Evolutionary conservation across 495 filamentous ascomycete genomes (phyloP).

Genomic region (Penicillium maclennaniae): DNA sequence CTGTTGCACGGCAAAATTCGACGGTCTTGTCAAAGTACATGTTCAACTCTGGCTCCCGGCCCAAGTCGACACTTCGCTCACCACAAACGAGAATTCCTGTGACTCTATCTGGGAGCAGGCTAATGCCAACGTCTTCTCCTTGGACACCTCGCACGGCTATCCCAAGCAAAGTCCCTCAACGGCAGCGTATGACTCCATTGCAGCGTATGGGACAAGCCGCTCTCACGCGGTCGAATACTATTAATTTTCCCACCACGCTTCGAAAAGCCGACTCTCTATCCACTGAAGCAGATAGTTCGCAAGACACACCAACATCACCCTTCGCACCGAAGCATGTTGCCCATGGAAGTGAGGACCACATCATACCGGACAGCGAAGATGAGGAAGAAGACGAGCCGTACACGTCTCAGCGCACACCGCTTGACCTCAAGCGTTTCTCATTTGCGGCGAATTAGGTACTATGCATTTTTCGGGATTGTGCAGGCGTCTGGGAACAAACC

Average conservation of each 20-base stretch:
- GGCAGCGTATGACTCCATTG: slow-evolving; percentile 42
- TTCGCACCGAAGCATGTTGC: neutral
- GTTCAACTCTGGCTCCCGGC: slow-evolving; percentile 19
- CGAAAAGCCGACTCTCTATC: slow-evolving; percentile 9
- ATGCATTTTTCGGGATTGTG: slow-evolving; percentile 10
- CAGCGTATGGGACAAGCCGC: slow-evolving; percentile 47
- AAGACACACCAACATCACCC: slow-evolving; percentile 3
- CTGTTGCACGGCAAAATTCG: slow-evolving; percentile 37
- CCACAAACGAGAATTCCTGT: slow-evolving; percentile 13
- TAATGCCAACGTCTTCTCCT: slow-evolving; percentile 3
- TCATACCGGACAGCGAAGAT: slow-evolving; percentile 67
- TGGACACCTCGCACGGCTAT: slow-evolving; percentile 5
- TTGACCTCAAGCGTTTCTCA: slow-evolving; percentile 53
- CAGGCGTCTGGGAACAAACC: slow-evolving; percentile 17
- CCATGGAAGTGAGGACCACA: slow-evolving; percentile 72
- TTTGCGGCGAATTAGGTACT: slow-evolving; percentile 38
- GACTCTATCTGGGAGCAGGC: slow-evolving; percentile 6
- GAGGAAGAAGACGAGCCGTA: slow-evolving; percentile 49
- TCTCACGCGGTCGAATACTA: slow-evolving; percentile 39
- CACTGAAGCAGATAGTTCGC: slow-evolving; percentile 5
- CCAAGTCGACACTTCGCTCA: slow-evolving; percentile 1
- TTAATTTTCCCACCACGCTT: slow-evolving; percentile 28
- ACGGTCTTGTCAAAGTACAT: slow-evolving; percentile 33
- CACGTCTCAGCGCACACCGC: slow-evolving; percentile 14
- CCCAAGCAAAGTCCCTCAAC: slow-evolving; percentile 16